Conservation (phyloP, 2,329 filamentous ascomycete species). For the Epichloe glyceriae region DNA sequence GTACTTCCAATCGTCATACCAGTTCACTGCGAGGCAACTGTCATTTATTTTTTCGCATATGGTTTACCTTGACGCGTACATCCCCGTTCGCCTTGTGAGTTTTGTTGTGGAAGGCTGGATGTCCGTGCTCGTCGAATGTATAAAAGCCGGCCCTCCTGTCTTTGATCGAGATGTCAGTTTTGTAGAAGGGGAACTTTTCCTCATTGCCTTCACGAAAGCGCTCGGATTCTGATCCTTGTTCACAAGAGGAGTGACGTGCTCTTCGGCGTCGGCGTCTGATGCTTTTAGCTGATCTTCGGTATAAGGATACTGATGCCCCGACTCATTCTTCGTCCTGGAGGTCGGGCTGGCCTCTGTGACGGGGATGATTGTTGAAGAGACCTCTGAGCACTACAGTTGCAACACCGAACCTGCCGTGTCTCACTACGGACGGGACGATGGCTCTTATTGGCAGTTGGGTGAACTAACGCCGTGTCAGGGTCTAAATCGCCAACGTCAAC, state of each 20-base stretch:
- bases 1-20: conserved; percentile 1
- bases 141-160: not conserved
- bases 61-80: not conserved
- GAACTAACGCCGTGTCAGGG: too few relatives aligned
- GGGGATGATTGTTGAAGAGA: not conserved
- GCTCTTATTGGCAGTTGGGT: too few relatives aligned
- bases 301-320: not conserved
- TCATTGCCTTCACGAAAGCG: not conserved
- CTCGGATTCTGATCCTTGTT: not conserved
- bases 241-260: too few relatives aligned
- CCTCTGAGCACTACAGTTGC: not conserved
- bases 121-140: not conserved
- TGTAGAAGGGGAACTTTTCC: not conserved
- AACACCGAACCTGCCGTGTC: too few relatives aligned
- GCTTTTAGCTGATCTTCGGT: not conserved
- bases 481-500: too few relatives aligned
- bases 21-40: not conserved
- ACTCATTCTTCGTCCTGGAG: not conserved
- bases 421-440: too few relatives aligned
- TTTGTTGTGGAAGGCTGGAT: not conserved
- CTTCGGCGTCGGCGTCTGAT: not conserved
- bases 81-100: not conserved
- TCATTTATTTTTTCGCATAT: not conserved
- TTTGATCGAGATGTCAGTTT: not conserved
- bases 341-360: too few relatives aligned